Base-by-base conservation (phyloP, 345 rosid species). In the Atalantia buxifolia region DNA sequence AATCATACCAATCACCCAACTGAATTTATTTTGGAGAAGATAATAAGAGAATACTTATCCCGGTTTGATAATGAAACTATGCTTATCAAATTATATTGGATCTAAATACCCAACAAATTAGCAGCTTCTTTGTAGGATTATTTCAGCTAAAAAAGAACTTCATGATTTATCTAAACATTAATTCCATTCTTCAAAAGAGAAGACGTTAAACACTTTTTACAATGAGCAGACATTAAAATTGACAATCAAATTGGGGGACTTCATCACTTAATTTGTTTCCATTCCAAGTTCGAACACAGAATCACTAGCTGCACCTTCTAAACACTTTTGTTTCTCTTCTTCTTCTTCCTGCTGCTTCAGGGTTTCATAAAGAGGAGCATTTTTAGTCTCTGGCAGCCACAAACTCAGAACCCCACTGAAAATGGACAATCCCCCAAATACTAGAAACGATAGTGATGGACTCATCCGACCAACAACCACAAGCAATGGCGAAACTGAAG, bases 321-420 rank as follows among this genome's bases (percentile, higher is more conserved):
- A 14, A 6, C 62, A 5, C 9, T 50, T 81, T 3, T 5, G 76
- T 65, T 81, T 82, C 81, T 89, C 86, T 18, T 86, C 89, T 1
- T 72, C 84, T 42, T 85, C 89, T 36, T 82, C 85, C 27, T 89
- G 92, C 60, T 89, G 91, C 60, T 83, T 82, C 16, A 90, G 72
- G 0, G 98, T 90, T 59, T 92, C 93, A 69, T 82, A 92, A 14
- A 94, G 90, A 3, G 94, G 94, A 66, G 90, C 86, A 66, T 91
- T 81, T 64, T 83, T 83, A 0, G 94, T 94, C 83, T 92, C 95
- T 4, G 90, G 86, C 10, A 92, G 85, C 92, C 90, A 88, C 12
- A 83, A 67, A 38, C 91, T 88, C 76, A 90, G 9, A 4, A 85
- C 57, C 2, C 97, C 94, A 9, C 97, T 90, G 22, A 86, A 22